Percentiles rank a stretch among this genome's conserved stretches.
phyloP scores from a whole-genome alignment of 257 asterid genomes.

The Orobanche coerulescens region DNA sequence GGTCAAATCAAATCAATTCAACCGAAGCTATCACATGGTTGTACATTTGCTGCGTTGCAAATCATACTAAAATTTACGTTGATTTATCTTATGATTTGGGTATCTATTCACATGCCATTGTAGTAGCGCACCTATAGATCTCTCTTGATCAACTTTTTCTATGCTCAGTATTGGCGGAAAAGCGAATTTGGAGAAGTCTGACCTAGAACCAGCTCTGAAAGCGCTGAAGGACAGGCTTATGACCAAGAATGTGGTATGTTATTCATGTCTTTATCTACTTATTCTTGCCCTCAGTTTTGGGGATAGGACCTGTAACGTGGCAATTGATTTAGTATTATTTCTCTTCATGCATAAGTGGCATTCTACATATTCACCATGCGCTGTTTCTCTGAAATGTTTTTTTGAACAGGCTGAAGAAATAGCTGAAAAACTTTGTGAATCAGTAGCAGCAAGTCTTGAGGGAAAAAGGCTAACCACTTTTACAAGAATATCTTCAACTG shows the following conservation, averaged over 20 bases:
- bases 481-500: conserved; percentile 85
- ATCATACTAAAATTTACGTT: neutral
- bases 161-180: conserved; percentile 76
- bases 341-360: neutral
- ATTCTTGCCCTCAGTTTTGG: neutral
- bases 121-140: neutral
- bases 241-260: conserved; percentile 95
- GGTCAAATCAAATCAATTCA: neutral
- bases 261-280: neutral
- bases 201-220: conserved; percentile 81
- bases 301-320: neutral
- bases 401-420: conserved; percentile 84
- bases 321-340: neutral
- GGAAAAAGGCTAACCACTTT: conserved; percentile 84
- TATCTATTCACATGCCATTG: neutral
- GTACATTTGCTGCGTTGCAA: neutral
- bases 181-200: conserved; percentile 77
- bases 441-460: conserved; percentile 92
- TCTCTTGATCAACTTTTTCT: neutral
- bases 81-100: neutral
- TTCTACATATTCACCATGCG: no score
- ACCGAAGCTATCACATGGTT: neutral
- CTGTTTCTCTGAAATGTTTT: conserved; percentile 10
- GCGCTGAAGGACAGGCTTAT: conserved; percentile 96
- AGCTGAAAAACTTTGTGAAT: conserved; percentile 92